Evolutionary conservation across 306 rosid species (phyloP).

Genomic region (Cyclanthera cordifolia): DNA sequence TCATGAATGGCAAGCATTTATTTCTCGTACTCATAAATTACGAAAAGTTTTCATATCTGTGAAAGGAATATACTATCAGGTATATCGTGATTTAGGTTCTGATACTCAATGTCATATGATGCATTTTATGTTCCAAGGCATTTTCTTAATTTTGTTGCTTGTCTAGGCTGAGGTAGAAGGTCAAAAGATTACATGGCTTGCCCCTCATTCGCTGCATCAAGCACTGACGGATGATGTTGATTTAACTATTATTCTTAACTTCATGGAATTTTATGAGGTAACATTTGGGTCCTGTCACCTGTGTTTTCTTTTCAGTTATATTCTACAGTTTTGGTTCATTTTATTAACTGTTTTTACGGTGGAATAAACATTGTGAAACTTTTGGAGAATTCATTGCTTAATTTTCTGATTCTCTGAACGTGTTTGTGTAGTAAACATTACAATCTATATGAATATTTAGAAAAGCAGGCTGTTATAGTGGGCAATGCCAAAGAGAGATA

Average conservation of each 20-base stretch:
- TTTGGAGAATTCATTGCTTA: neutral
- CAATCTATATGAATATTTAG: no score
- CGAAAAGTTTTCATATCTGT: conserved; percentile 80
- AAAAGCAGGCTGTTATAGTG: no score
- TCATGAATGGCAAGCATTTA: conserved; percentile 89
- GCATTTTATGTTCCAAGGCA: neutral
- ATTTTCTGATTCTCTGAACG: neutral
- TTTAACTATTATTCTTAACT: conserved; percentile 55
- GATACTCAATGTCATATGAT: neutral
- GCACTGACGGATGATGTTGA: conserved; percentile 70
- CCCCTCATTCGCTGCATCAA: conserved; percentile 90
- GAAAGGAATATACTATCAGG: conserved; percentile 93
- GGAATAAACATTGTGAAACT: neutral
- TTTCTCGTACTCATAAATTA: conserved; percentile 62
- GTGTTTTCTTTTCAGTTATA: neutral
- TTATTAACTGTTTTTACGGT: neutral
- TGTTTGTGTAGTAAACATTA: neutral
- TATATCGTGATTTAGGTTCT: conserved; percentile 11
- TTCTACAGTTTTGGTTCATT: neutral
- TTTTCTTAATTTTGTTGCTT: conserved; percentile 7
- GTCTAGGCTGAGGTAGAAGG: conserved; percentile 72
- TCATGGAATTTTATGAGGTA: conserved; percentile 75
- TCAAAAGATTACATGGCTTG: conserved; percentile 74
- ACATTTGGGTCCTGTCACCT: neutral
- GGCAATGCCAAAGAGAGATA: no score